Base-by-base conservation (phyloP, 805 yeast species). In the Limtongia smithiae region DNA sequence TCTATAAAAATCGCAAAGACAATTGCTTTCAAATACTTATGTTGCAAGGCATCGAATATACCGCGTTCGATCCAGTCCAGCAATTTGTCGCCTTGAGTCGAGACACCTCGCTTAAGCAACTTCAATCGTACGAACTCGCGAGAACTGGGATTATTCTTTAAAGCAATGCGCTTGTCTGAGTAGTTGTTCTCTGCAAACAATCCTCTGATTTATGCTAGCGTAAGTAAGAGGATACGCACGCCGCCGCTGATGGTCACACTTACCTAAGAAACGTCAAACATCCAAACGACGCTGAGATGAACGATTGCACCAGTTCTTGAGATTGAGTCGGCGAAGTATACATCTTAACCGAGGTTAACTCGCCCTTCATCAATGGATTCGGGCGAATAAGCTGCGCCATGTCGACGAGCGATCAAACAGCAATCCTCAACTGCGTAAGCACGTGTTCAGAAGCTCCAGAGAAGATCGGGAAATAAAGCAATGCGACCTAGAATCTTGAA, bases 31-130 rank as follows among this genome's bases (percentile, higher is more conserved):
- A 80, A 60, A 50, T 70, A 74, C 27, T 72, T 69, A 24, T 62
- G 57, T 21, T 67, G 67, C 2, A 81, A 62, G 0, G 80, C 71
- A 41, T 74, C 76, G 35, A 68, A 62, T 3, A 76, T 71, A 8
- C 82, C 79, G 20, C 64, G 64, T 32, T 80, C 80, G 21, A 81
- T 58, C 83, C 84, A 79, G 50, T 74, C 69, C 27, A 79, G 59
- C 30, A 80, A 69, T 3, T 60, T 41, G 60, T 81, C 83, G 3
- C 73, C 79, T 40, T 75, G 74, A 2, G 58, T 56, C 0, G 76
- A 70, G 22, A 65, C 66, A 0, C 82, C 82, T 44, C 71, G 68
- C 2, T 68, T 65, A 34, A 82, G 61, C 3, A 74, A 71, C 57
- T 79, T 80, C 3, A 76, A 73, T 42, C 71, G 72, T 8, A 80